Conservation (phyloP, 805 yeast genomes). For the Wickerhamiella kazuoi region DNA sequence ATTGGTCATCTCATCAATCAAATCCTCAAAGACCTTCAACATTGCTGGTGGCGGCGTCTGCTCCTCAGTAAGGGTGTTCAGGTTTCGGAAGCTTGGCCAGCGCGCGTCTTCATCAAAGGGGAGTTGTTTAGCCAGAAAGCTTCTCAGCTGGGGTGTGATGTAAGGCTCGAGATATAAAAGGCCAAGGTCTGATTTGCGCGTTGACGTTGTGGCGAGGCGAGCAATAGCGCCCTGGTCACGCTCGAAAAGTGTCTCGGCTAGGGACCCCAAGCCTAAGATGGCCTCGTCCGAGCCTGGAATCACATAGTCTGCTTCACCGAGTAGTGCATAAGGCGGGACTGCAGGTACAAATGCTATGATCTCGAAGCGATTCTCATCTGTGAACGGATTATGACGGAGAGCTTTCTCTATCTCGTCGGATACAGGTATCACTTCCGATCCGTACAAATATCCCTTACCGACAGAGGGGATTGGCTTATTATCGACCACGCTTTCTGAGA, state of each 20-base stretch:
- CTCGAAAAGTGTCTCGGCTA: constrained; percentile 6
- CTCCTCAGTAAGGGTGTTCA: constrained; percentile 1
- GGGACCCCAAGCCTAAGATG: constrained; percentile 1
- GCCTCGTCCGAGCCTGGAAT: constrained; percentile 1
- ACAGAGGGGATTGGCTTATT: neutral
- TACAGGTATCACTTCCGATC: constrained; percentile 6
- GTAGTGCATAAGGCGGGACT: neutral
- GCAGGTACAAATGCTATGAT: constrained; percentile 4
- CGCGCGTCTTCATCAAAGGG: constrained; percentile 12
- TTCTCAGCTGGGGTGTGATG: neutral
- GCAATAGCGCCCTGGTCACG: constrained; percentile 9
- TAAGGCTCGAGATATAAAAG: constrained; percentile 10
- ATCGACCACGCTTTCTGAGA: neutral
- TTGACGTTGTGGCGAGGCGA: constrained; percentile 5
- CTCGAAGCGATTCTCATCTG: constrained; percentile 2
- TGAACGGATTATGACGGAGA: neutral
- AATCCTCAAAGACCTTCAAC: constrained; percentile 6
- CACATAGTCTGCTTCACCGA: constrained; percentile 4
- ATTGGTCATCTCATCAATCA: constrained; percentile 8
- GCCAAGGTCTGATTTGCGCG: constrained; percentile 7
- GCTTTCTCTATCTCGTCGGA: neutral
- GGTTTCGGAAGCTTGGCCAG: neutral
- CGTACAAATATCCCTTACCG: constrained; percentile 7
- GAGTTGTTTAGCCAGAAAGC: constrained; percentile 7
- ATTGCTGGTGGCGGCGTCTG: constrained; percentile 3